Conservation (phyloP, 306 rosid genomes). For the Canavalia gladiata region DNA sequence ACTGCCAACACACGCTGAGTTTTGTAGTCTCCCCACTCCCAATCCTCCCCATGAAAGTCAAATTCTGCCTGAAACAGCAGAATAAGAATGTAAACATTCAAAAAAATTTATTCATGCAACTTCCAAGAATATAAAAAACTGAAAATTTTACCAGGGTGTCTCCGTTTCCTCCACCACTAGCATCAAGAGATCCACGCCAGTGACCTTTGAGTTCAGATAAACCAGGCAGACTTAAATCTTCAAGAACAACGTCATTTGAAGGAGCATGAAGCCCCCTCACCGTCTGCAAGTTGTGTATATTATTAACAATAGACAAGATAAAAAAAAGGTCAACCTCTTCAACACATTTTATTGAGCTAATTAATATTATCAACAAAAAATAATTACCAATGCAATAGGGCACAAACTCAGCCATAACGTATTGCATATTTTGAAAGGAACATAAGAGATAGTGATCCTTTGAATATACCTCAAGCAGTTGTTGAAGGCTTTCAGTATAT, state of each 20-base stretch:
- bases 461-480: constrained; percentile 80
- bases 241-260: constrained; percentile 77
- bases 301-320: constrained; percentile 20
- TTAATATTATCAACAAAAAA: constrained; percentile 26
- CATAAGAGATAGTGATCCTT: constrained; percentile 16
- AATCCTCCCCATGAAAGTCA: constrained; percentile 93
- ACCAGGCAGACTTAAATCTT: constrained; percentile 88
- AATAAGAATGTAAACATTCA: constrained; percentile 50
- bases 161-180: constrained; percentile 97
- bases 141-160: constrained; percentile 79
- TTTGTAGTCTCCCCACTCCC: constrained; percentile 99
- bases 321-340: constrained; percentile 1
- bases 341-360: constrained; percentile 33
- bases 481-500: constrained; percentile 64
- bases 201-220: constrained; percentile 90
- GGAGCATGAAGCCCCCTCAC: constrained; percentile 75
- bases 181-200: constrained; percentile 97
- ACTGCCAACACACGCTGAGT: constrained; percentile 86
- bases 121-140: constrained; percentile 38
- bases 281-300: constrained; percentile 61
- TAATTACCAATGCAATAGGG: constrained; percentile 33
- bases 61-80: constrained; percentile 79
- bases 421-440: constrained; percentile 29
- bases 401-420: constrained; percentile 39
- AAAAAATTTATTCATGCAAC: constrained; percentile 41